Conservation (phyloP, 1,284 basidiomycete species). For the Leccinum pallidistipes region DNA sequence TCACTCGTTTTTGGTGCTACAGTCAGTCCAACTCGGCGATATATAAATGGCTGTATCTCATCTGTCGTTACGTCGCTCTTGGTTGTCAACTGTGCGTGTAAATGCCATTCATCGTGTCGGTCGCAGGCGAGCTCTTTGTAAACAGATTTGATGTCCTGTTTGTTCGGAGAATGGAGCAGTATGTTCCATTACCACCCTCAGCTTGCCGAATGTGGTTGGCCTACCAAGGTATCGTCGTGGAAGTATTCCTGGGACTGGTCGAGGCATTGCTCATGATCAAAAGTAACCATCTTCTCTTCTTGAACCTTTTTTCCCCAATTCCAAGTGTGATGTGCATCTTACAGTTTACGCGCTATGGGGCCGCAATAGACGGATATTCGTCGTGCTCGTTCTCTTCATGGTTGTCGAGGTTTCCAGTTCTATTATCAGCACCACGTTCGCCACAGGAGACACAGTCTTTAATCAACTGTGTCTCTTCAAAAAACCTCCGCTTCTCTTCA, state of each 20-base stretch:
- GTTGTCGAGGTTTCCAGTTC: slow-evolving; percentile 8
- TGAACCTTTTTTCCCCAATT: neutral
- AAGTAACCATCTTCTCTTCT: slow-evolving; percentile 1
- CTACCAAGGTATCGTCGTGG: slow-evolving; percentile 10
- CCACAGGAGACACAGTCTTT: slow-evolving; percentile 2
- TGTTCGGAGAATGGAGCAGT: slow-evolving; percentile 10
- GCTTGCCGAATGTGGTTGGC: slow-evolving; percentile 15
- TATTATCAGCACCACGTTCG: neutral
- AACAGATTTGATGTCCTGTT: slow-evolving; percentile 9
- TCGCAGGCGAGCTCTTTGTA: neutral
- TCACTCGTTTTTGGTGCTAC: neutral
- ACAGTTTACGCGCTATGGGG: slow-evolving; percentile 14
- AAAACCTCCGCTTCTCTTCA: slow-evolving; percentile 1
- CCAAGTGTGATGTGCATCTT: too few relatives aligned
- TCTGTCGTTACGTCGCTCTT: slow-evolving; percentile 13
- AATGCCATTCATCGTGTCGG: neutral
- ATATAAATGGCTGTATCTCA: slow-evolving; percentile 14
- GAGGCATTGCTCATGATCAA: slow-evolving; percentile 15
- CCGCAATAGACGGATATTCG: slow-evolving; percentile 7
- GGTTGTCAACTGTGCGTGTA: slow-evolving; percentile 11
- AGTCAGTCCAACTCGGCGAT: slow-evolving; percentile 2
- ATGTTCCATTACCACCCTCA: neutral
- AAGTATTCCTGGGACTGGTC: slow-evolving; percentile 10
- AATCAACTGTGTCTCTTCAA: slow-evolving; percentile 10
- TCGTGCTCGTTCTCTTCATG: slow-evolving; percentile 9